phyloP scores from a whole-genome alignment of 106 monocot species.

The Allium cepa region DNA sequence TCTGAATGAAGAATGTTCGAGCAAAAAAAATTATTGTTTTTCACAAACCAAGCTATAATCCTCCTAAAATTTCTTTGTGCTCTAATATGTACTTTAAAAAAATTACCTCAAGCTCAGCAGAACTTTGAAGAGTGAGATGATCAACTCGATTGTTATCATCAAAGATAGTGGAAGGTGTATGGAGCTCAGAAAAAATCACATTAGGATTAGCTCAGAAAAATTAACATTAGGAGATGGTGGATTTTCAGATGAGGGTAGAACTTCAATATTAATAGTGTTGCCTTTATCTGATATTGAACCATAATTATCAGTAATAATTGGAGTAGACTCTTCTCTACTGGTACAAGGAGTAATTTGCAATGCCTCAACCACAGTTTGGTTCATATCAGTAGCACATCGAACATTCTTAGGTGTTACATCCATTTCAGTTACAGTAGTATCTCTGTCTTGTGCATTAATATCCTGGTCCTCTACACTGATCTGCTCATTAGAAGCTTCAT shows the following conservation, averaged over 20 bases:
- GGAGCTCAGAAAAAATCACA: slow-evolving; percentile 27
- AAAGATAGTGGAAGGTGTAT: background rate
- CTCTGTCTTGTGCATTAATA: background rate
- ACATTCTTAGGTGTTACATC: slow-evolving; percentile 24
- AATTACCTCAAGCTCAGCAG: slow-evolving; percentile 43
- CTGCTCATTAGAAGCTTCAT: slow-evolving; percentile 11
- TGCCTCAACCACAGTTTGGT: background rate
- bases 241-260: too few relatives aligned
- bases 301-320: slow-evolving; percentile 7
- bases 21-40: too few relatives aligned
- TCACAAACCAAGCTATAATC: too few relatives aligned
- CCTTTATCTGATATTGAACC: slow-evolving; percentile 16
- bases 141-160: slow-evolving; percentile 16
- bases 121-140: slow-evolving; percentile 14
- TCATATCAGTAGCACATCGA: slow-evolving; percentile 13
- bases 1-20: too few relatives aligned
- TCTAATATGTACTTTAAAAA: too few relatives aligned
- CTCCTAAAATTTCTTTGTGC: too few relatives aligned
- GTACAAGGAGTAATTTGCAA: slow-evolving; percentile 19
- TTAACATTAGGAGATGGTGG: slow-evolving; percentile 7
- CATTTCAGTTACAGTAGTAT: slow-evolving; percentile 5
- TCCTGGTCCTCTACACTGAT: background rate
- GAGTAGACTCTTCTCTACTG: slow-evolving; percentile 18
- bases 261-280: slow-evolving; percentile 14
- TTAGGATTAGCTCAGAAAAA: slow-evolving; percentile 11